Base-by-base conservation (phyloP, 805 yeast species). In the Zygotorulaspora florentina region DNA sequence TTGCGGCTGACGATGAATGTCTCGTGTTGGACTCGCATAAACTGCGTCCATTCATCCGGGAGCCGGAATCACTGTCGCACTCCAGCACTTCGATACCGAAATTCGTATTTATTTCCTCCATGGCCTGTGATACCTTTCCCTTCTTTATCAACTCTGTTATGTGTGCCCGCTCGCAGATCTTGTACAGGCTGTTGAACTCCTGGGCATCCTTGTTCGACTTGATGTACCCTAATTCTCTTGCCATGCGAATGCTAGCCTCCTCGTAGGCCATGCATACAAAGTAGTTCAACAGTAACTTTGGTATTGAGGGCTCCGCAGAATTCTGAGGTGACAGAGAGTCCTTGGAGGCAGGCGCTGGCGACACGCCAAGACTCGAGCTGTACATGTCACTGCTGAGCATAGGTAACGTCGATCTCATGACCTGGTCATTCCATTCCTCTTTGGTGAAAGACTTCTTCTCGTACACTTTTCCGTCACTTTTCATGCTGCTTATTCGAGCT, bases 181-280 rank as follows among this genome's bases (percentile, higher is more conserved):
- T 59, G 41, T 53, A 65, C 17, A 59, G 43, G 2, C 47, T 38
- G 39, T 56, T 54, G 53, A 72, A 66, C 46, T 67, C 65, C 29
- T 52, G 55, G 8, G 53, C 51, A 27, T 63, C 67, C 25, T 49
- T 52, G 36, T 63, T 62, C 16, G 34, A 46, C 13, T 48, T 43
- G 9, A 62, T 44, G 17, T 53, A 47, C 17, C 74, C 72, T 3
- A 78, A 64, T 53, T 85, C 93, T 43, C 69, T 68, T 2, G 87
- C 76, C 67, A 86, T 80, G 37, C 74, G 72, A 11, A 68, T 47
- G 1, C 87, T 85, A 0, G 95, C 81, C 11, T 80, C 74, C 48
- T 81, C 81, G 59, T 85, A 83, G 0, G 93, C 95, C 66, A 87
- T 90, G 42, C 80, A 78, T 11, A 88, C 77, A 50, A 88, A 75